Conservation (phyloP, 441 rosid species). For the Sinapis alba region DNA sequence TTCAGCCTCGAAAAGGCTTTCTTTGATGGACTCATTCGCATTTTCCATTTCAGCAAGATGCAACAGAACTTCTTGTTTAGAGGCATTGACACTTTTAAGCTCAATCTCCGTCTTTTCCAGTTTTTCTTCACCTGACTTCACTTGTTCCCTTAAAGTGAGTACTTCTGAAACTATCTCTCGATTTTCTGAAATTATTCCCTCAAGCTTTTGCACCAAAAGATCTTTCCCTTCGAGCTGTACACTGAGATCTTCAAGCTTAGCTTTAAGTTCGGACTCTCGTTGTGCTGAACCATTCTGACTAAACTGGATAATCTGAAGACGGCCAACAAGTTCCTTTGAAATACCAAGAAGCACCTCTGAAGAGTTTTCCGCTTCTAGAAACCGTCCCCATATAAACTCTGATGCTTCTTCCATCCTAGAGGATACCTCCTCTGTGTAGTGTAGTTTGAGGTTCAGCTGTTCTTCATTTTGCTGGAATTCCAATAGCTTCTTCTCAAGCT, state of each 20-base stretch:
- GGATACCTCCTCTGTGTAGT: constrained; percentile 72
- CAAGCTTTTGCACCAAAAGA: constrained; percentile 52
- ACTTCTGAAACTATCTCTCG: constrained; percentile 52
- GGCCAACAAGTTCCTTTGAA: constrained; percentile 74
- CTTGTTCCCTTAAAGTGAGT: constrained; percentile 51
- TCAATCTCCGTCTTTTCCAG: constrained; percentile 52
- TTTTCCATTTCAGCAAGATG: constrained; percentile 74
- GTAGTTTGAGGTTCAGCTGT: constrained; percentile 77
- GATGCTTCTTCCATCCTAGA: constrained; percentile 95
- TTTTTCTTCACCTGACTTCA: constrained; percentile 63
- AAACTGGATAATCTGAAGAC: constrained; percentile 70
- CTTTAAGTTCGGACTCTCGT: constrained; percentile 62
- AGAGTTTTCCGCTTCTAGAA: constrained; percentile 93
- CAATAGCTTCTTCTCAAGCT: constrained; percentile 70
- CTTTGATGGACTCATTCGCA: constrained; percentile 65
- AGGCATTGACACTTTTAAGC: constrained; percentile 48
- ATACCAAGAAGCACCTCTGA: constrained; percentile 84
- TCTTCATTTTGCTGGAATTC: constrained; percentile 68
- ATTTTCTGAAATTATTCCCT: constrained; percentile 47
- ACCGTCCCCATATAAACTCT: constrained; percentile 80
- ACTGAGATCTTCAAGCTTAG: constrained; percentile 53
- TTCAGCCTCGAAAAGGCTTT: constrained; percentile 66
- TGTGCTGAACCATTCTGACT: constrained; percentile 62
- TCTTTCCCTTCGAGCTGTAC: constrained; percentile 57
- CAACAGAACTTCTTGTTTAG: constrained; percentile 60